phyloP scores from a whole-genome alignment of 164 flowering plant species.

The Aristolochia fimbriata region DNA sequence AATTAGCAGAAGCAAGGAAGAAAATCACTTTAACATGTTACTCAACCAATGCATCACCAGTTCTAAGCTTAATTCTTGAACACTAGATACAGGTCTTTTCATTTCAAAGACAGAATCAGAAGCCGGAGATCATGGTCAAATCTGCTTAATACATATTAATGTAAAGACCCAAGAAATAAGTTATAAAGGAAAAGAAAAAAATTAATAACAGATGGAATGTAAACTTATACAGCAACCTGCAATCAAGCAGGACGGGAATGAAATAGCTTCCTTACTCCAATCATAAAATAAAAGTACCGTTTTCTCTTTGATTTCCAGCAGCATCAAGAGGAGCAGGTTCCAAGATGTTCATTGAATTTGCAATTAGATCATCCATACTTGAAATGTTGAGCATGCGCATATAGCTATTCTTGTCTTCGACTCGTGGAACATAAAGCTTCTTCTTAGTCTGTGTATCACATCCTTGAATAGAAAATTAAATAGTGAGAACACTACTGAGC shows the following conservation, averaged over 20 bases:
- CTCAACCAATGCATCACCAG: too few species aligned
- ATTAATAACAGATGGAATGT: not conserved
- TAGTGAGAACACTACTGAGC: not conserved
- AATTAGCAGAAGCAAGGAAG: too few species aligned
- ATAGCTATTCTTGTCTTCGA: constrained; percentile 90
- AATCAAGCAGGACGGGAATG: too few species aligned
- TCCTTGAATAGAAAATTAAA: constrained; percentile 30
- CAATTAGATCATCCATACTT: constrained; percentile 63
- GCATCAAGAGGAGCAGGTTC: constrained; percentile 73
- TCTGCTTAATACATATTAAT: too few species aligned
- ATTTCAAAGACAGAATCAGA: too few species aligned
- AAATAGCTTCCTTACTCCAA: too few species aligned
- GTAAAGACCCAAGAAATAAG: not conserved
- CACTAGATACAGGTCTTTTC: too few species aligned
- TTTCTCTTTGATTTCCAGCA: constrained; percentile 78
- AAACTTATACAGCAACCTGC: not conserved
- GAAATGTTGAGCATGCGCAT: constrained; percentile 89
- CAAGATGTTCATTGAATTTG: constrained; percentile 89
- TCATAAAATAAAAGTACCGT: constrained; percentile 39
- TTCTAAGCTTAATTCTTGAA: too few species aligned
- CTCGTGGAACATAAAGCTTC: constrained; percentile 86
- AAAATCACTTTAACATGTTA: too few species aligned
- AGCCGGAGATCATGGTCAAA: too few species aligned
- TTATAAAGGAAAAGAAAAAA: not conserved
- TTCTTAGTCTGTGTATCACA: constrained; percentile 29